Conservation (phyloP, 2,329 filamentous ascomycete species). For the Exophiala aquamarina region DNA sequence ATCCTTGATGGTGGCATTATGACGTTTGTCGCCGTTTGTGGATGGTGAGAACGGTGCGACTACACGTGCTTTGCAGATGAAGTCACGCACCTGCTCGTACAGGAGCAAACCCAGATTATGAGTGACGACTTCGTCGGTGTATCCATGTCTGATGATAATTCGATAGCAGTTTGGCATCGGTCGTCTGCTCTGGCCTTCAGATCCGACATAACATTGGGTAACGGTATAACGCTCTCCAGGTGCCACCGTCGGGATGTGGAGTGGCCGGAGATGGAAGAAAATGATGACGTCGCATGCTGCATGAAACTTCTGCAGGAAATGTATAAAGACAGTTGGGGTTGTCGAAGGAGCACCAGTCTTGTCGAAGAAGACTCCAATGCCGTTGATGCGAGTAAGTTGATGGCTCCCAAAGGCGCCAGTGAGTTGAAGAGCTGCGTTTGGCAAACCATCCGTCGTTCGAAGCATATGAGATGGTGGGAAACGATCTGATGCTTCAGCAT, state of each 20-base stretch:
- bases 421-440: slow-evolving; percentile 33
- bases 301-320: slow-evolving; percentile 71
- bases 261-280: slow-evolving; percentile 70
- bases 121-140: slow-evolving; percentile 69
- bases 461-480: slow-evolving; percentile 46
- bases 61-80: slow-evolving; percentile 37
- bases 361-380: slow-evolving; percentile 74
- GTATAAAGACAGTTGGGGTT: slow-evolving; percentile 66
- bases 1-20: neutral
- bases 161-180: slow-evolving; percentile 65
- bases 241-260: slow-evolving; percentile 59
- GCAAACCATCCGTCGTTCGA: slow-evolving; percentile 11
- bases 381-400: slow-evolving; percentile 52
- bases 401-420: slow-evolving; percentile 40
- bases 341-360: slow-evolving; percentile 59
- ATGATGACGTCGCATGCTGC: slow-evolving; percentile 67
- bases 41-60: slow-evolving; percentile 4
- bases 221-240: slow-evolving; percentile 52
- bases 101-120: slow-evolving; percentile 62
- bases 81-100: slow-evolving; percentile 57
- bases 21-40: neutral
- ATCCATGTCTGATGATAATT: slow-evolving; percentile 69
- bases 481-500: slow-evolving; percentile 64
- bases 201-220: slow-evolving; percentile 2
- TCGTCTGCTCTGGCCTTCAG: slow-evolving; percentile 24